Evolutionary conservation across 768 basidiomycete species (phyloP).

Genomic region (Exidia glandulosa): DNA sequence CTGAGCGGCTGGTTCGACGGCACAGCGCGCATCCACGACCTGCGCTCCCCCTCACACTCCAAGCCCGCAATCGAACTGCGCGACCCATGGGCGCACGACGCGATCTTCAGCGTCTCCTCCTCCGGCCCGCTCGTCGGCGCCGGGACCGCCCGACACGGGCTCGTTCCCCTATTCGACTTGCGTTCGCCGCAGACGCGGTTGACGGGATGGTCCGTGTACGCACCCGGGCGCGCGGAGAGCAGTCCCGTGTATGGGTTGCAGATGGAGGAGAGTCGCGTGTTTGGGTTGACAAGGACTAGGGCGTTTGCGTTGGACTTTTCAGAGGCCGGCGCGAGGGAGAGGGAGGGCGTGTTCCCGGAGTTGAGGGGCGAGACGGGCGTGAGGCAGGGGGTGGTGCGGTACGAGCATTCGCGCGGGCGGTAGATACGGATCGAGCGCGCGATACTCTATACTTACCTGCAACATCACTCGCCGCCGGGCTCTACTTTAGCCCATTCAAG

Average conservation of each 20-base stretch:
- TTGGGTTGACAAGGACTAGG: neutral
- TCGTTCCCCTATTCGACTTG: neutral
- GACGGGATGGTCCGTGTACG: neutral
- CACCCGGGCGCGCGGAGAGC: neutral
- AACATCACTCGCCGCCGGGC: no score
- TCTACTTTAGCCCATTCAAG: no score
- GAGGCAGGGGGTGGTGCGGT: neutral
- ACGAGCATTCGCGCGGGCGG: neutral
- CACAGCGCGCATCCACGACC: neutral
- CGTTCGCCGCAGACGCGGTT: neutral
- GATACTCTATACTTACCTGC: neutral
- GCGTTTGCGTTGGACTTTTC: neutral
- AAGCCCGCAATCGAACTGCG: neutral
- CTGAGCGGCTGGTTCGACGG: conserved; percentile 1
- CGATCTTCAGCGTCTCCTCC: neutral
- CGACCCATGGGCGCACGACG: neutral
- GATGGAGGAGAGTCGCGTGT: neutral
- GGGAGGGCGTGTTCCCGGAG: neutral
- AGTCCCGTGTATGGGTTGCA: neutral
- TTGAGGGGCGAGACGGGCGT: neutral
- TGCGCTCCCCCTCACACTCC: neutral
- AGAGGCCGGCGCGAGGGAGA: neutral
- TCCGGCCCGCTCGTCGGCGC: neutral
- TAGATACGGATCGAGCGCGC: neutral
- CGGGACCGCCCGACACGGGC: neutral